Base-by-base conservation (phyloP, 2,329 filamentous ascomycete genomes). In the Beauveria sp. region DNA sequence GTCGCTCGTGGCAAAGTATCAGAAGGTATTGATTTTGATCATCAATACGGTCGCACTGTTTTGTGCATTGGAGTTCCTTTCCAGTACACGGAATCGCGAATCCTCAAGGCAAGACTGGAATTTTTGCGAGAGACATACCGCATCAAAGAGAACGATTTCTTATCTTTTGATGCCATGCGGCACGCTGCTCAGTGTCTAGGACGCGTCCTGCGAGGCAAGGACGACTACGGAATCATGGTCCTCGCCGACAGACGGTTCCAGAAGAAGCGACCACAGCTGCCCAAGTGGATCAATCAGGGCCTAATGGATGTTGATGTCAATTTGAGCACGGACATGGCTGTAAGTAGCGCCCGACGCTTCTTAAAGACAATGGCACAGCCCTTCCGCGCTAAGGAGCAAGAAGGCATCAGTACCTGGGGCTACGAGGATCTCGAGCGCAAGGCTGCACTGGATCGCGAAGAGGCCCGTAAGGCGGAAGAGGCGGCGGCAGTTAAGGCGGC, bases 141-240 rank as follows among this genome's bases (percentile, higher is more conserved):
- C 60, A 99, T 99, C 73, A 87, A 91, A 63, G 95, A 98, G 73
- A 96, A 96, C 67, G 96, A 99, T 71, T 99, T 99, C 71, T 78
- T 99, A 10, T 98, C 95, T 22, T 99, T 99, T 79, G 95, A 99
- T 71, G 95, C 95, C 24, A 99, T 99, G 93, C 87, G 95, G n/a
- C 95, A 99, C 72, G 95, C 95, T 16, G 93, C 95, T 1, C 95
- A 99, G 72, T 99, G 95, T 70, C 80, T 99, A 1, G 96, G 95
- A 16, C 93, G 95, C 71, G 95, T 99, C 49, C 79, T 99, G 64
- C 84, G 95, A 68, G 95, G 95, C 26, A 99, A 99, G 74, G 96
- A 99, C 71, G 95, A 99, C 74, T 99, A 99, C 74, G 95, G 95
- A n/a, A 91, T 99, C 79, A 99, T 99, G 95, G 93, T 99, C 5